phyloP scores from a whole-genome alignment of 2,329 filamentous ascomycete genomes.

The Colletotrichum chrysophilum region DNA sequence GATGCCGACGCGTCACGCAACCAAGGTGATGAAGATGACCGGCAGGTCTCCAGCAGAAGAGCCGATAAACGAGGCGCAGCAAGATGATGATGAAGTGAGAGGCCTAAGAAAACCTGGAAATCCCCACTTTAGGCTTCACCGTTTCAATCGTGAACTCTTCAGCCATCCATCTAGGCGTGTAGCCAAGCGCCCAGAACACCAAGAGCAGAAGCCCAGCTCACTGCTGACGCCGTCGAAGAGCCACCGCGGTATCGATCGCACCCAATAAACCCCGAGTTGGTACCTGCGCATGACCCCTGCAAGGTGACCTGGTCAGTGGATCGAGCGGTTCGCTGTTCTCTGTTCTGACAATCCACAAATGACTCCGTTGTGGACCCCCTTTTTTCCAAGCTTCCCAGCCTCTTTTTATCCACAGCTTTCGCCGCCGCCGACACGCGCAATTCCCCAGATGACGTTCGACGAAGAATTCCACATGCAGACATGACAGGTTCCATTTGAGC shows the following conservation, averaged over 20 bases:
- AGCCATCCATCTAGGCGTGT: neutral
- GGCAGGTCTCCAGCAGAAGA: neutral
- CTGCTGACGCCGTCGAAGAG: neutral
- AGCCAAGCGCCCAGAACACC: neutral
- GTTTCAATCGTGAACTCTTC: neutral
- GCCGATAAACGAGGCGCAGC: neutral
- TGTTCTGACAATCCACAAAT: neutral
- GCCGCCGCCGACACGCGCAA: neutral
- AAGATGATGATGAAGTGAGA: neutral
- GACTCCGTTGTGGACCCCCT: neutral
- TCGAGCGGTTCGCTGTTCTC: neutral
- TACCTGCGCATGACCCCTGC: neutral
- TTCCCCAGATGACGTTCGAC: neutral
- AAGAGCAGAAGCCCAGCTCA: neutral
- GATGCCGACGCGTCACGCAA: neutral
- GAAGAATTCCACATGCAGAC: neutral
- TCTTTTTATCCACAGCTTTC: neutral
- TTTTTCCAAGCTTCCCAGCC: neutral
- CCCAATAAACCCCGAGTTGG: neutral
- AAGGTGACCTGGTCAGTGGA: neutral
- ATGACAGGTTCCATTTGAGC: neutral
- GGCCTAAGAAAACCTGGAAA: neutral
- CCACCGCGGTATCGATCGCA: neutral
- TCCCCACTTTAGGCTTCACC: neutral
- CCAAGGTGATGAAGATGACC: neutral